Conservation (phyloP, 495 filamentous ascomycete genomes). For the Cetradonia linearis region DNA sequence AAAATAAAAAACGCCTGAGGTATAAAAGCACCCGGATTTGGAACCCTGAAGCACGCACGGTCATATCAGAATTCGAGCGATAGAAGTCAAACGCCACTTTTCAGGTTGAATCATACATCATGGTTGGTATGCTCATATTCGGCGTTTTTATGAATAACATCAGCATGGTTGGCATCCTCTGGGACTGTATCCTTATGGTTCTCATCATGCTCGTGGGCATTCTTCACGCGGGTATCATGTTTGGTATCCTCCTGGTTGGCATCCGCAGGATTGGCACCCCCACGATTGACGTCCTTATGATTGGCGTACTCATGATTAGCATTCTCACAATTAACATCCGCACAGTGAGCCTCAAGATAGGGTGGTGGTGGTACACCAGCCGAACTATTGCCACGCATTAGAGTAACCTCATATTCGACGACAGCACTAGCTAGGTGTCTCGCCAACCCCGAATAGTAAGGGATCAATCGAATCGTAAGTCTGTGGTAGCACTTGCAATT, state of each 20-base stretch:
- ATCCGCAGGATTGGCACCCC: not conserved
- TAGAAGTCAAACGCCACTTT: not conserved
- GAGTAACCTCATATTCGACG: not conserved
- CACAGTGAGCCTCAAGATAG: too few relatives aligned
- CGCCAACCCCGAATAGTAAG: too few relatives aligned
- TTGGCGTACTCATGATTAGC: not conserved
- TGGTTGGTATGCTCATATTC: not conserved
- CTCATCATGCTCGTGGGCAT: too few relatives aligned
- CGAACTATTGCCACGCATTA: not conserved
- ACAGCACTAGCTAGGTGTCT: too few relatives aligned
- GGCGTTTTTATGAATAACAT: not conserved
- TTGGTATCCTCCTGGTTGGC: not conserved
- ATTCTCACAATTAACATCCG: not conserved
- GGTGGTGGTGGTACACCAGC: not conserved
- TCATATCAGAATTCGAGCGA: not conserved
- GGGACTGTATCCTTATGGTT: not conserved
- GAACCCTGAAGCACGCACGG: not conserved
- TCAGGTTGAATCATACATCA: not conserved
- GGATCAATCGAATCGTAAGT: not conserved
- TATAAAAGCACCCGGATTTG: too few relatives aligned
- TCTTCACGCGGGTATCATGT: too few relatives aligned
- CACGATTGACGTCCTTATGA: not conserved
- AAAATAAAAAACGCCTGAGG: too few relatives aligned
- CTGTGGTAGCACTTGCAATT: not conserved
- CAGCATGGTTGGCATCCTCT: not conserved